These are phyloP conservation scores for Lunasporangiospora selenospora DNA, from an alignment of 192 early-diverging fungal species.

Conservation along the genomic window DNA sequence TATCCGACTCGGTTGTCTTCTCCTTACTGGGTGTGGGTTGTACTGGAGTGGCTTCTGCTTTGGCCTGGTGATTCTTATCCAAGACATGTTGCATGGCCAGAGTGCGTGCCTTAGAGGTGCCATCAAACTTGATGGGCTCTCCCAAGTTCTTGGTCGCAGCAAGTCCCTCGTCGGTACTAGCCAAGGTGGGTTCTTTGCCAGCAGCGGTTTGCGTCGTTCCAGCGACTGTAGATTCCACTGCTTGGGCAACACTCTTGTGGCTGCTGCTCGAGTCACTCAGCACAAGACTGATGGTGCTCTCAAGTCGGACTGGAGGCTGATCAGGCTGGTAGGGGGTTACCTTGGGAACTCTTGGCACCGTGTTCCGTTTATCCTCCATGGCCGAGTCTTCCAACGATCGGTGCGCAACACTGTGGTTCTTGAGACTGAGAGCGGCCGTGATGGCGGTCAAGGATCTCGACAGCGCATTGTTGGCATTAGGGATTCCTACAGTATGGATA, in stretches of 20 bases:
- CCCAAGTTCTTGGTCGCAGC: background rate
- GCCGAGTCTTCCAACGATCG: background rate
- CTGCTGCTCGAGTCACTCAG: conserved; percentile 2
- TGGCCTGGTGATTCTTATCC: conserved; percentile 1
- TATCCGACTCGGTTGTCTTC: no score
- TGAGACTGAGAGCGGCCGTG: conserved; percentile 7
- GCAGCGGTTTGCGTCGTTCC: background rate
- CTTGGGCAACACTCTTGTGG: background rate
- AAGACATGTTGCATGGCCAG: conserved; percentile 17
- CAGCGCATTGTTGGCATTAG: background rate
- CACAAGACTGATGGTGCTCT: conserved; percentile 1
- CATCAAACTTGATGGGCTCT: conserved; percentile 17
- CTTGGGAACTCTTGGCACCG: background rate
- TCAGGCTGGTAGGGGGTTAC: conserved; percentile 34
- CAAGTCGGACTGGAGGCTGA: conserved; percentile 30
- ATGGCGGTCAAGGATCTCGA: conserved; percentile 19
- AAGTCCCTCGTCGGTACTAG: background rate
- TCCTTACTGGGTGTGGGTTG: no score
- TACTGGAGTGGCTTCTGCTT: no score
- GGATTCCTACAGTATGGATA: no score
- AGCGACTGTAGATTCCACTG: no score
- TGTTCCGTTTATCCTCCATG: background rate
- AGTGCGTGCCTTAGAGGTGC: conserved; percentile 13
- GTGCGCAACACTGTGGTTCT: background rate
- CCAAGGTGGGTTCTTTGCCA: background rate